Evolutionary conservation across 1,139 yeast species (phyloP).

Genomic region (Suhomyces bribrorum): DNA sequence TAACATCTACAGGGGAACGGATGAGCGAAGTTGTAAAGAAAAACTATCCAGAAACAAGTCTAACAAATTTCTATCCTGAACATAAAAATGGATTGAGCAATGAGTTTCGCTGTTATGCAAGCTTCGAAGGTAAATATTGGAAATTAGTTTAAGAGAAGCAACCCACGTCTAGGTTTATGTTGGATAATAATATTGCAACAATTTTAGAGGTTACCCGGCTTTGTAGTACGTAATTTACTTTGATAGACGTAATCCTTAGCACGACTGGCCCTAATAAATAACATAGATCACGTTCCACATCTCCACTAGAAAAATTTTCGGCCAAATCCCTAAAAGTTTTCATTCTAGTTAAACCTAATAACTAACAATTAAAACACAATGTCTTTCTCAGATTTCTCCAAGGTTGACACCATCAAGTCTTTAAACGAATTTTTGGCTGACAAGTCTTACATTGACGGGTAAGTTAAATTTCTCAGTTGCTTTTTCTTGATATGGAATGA

Average conservation of each 20-base stretch:
- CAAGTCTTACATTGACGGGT: conserved; percentile 94
- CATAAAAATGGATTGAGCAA: conserved; percentile 85
- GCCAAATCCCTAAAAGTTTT: conserved; percentile 6
- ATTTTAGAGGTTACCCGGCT: conserved; percentile 2
- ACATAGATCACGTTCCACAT: conserved; percentile 12
- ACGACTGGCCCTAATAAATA: conserved; percentile 10
- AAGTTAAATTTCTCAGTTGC: conserved; percentile 38
- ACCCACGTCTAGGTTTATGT: too few relatives aligned
- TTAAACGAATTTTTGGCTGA: conserved; percentile 87
- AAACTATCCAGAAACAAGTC: conserved; percentile 62
- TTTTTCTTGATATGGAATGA: conserved; percentile 40
- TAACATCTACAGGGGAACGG: conserved; percentile 87
- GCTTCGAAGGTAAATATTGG: conserved; percentile 55
- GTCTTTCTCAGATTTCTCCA: conserved; percentile 81
- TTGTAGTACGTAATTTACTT: not conserved
- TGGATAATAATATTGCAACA: not conserved
- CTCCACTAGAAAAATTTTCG: conserved; percentile 9
- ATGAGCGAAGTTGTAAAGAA: conserved; percentile 63
- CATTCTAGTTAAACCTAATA: conserved; percentile 5
- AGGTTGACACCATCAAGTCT: conserved; percentile 77
- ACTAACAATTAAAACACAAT: conserved; percentile 30
- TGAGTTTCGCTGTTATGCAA: conserved; percentile 84
- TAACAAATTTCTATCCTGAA: conserved; percentile 72
- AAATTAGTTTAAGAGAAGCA: conserved; percentile 18
- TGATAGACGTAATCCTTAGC: conserved; percentile 5